Conservation (phyloP, 768 basidiomycete genomes). For the Lactarius sp. region DNA sequence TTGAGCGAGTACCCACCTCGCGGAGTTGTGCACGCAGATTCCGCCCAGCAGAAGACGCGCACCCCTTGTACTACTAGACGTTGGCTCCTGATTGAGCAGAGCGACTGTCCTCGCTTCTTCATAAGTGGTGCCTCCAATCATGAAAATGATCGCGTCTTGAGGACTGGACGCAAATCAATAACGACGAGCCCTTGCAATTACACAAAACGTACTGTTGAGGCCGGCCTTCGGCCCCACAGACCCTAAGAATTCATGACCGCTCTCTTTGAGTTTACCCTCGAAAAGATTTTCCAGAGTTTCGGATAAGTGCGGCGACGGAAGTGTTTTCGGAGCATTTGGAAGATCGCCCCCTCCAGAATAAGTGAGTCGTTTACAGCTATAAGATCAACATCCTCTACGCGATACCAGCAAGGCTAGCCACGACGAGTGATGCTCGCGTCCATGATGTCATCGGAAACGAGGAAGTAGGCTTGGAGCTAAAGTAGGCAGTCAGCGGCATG, state of each 20-base stretch:
- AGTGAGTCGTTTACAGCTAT: slow-evolving; percentile 95
- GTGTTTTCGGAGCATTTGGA: slow-evolving; percentile 80
- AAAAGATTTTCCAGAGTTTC: slow-evolving; percentile 89
- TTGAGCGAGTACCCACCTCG: too few species aligned
- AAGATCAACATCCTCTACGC: slow-evolving; percentile 59
- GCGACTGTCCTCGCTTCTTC: slow-evolving; percentile 87
- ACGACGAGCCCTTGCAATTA: background rate
- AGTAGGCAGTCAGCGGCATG: background rate
- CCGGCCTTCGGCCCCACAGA: slow-evolving; percentile 63
- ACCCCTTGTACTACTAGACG: slow-evolving; percentile 51
- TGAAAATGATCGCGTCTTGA: slow-evolving; percentile 94
- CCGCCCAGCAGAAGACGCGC: slow-evolving; percentile 86
- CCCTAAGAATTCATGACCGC: slow-evolving; percentile 84
- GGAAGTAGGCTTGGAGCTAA: slow-evolving; percentile 96
- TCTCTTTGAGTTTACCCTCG: slow-evolving; percentile 80
- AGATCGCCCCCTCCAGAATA: slow-evolving; percentile 95
- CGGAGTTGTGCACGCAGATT: slow-evolving; percentile 92
- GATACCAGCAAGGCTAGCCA: slow-evolving; percentile 95
- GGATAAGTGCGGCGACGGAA: slow-evolving; percentile 87
- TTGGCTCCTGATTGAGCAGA: slow-evolving; percentile 78
- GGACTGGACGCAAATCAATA: slow-evolving; percentile 47
- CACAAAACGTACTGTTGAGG: slow-evolving; percentile 51
- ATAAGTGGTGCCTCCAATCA: slow-evolving; percentile 94
- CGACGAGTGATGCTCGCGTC: slow-evolving; percentile 90
- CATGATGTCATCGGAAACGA: slow-evolving; percentile 98